Evolutionary conservation across 1,284 basidiomycete genomes (phyloP).

Genomic region (Volvariella surrecta): DNA sequence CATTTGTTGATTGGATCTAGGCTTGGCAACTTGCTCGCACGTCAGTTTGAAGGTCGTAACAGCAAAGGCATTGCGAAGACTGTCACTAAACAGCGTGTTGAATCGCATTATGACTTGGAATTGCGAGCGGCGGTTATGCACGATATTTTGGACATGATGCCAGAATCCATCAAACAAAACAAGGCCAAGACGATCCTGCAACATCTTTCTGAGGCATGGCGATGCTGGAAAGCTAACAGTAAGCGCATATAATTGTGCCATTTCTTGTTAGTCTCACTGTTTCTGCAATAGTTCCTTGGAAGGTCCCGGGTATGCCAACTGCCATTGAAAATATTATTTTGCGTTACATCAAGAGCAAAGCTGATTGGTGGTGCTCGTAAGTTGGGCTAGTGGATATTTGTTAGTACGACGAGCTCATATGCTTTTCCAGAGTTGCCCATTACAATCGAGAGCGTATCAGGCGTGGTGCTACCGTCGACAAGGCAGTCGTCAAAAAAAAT

Average conservation of each 20-base stretch:
- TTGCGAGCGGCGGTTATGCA: constrained; percentile 99
- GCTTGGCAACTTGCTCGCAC: constrained; percentile 95
- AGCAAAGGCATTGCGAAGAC: constrained; percentile 94
- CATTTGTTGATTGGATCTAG: too few species aligned
- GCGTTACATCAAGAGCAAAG: constrained; percentile 98
- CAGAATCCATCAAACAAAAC: constrained; percentile 97
- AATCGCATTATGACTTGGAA: constrained; percentile 97
- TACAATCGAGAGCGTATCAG: constrained; percentile 94
- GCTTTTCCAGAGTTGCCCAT: constrained; percentile 61
- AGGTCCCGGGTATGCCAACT: constrained; percentile 95
- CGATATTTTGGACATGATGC: constrained; percentile 99
- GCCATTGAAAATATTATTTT: constrained; percentile 99
- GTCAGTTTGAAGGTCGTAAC: constrained; percentile 97
- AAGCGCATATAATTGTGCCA: constrained; percentile 20
- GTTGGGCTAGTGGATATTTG: constrained; percentile 23
- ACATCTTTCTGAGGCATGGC: constrained; percentile 96
- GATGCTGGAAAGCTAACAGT: constrained; percentile 99
- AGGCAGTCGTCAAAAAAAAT: constrained; percentile 97
- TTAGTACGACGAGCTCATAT: constrained; percentile 1
- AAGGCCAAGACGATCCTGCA: constrained; percentile 98
- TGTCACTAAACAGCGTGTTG: constrained; percentile 98
- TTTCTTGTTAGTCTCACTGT: constrained; percentile 1
- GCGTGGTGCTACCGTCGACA: constrained; percentile 97
- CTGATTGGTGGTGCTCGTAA: constrained; percentile 97
- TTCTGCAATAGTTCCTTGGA: constrained; percentile 71